These are phyloP conservation scores for Aspergillus intermedius DNA, from an alignment of 2,329 filamentous ascomycete genomes.

Conservation along the genomic window DNA sequence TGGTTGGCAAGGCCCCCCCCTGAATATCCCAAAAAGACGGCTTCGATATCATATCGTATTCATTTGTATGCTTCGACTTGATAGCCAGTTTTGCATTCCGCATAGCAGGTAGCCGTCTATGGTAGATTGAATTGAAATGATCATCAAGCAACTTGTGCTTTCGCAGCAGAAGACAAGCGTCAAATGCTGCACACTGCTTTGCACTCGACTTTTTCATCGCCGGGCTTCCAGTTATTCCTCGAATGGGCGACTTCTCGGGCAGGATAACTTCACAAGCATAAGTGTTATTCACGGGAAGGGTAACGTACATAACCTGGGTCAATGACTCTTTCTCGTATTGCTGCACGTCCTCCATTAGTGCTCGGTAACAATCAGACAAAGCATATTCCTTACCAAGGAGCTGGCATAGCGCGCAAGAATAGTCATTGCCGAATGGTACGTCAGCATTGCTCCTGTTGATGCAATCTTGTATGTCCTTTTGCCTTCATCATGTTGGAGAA, in stretches of 20 bases:
- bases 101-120: conserved; percentile 68
- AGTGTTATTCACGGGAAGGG: conserved; percentile 49
- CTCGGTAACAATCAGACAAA: not conserved
- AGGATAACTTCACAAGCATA: conserved; percentile 75
- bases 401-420: conserved; percentile 68
- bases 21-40: conserved; percentile 62
- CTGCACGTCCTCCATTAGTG: conserved; percentile 18
- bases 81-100: conserved; percentile 80
- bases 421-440: conserved; percentile 65
- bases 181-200: conserved; percentile 83
- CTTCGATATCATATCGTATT: conserved; percentile 74
- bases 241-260: conserved; percentile 67
- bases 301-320: conserved; percentile 53
- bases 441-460: conserved; percentile 68
- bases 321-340: conserved; percentile 44
- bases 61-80: conserved; percentile 65
- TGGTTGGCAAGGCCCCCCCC: conserved; percentile 40
- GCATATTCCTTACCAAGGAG: conserved; percentile 46
- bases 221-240: conserved; percentile 56
- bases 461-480: conserved; percentile 55
- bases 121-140: conserved; percentile 65
- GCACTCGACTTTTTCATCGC: conserved; percentile 67
- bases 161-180: conserved; percentile 66
- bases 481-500: conserved; percentile 48
- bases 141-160: conserved; percentile 63